A percentile compares a stretch with the other conserved stretches of the same genome.
These are phyloP conservation scores for Cymbidium sinense DNA, from an alignment of 106 monocot species.

Conservation along the genomic window DNA sequence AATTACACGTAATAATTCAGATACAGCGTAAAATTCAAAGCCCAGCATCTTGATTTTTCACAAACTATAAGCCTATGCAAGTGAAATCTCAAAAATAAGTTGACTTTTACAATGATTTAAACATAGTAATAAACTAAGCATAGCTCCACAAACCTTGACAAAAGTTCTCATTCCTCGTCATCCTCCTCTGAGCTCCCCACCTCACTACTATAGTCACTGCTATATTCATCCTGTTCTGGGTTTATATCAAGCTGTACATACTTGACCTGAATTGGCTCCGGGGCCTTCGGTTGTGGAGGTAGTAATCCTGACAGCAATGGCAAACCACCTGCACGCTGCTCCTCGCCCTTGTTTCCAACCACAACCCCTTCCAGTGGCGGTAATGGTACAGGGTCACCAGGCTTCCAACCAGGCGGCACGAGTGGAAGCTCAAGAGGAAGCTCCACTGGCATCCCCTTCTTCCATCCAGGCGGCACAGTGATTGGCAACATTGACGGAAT, in stretches of 20 bases:
- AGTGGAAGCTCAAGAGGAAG: conserved; percentile 56
- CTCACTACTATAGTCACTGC: conserved; percentile 93
- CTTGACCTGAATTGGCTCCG: conserved; percentile 70
- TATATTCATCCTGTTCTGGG: conserved; percentile 62
- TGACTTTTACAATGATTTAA: not conserved
- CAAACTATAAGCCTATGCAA: not conserved
- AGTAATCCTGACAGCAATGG: conserved; percentile 8
- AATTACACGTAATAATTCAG: not conserved
- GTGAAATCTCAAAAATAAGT: not conserved
- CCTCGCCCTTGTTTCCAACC: conserved; percentile 28
- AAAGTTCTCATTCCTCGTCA: conserved; percentile 66
- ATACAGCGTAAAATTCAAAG: not conserved
- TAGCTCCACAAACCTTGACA: not conserved
- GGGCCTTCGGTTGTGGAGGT: conserved; percentile 23
- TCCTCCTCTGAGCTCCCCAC: conserved; percentile 94
- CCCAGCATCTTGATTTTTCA: not conserved
- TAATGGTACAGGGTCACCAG: conserved; percentile 73
- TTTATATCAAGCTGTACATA: conserved; percentile 87
- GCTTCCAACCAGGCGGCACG: conserved; percentile 91
- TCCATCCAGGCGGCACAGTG: conserved; percentile 55
- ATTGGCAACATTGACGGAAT: conserved; percentile 38
- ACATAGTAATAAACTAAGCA: not conserved
- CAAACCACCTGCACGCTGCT: conserved; percentile 16
- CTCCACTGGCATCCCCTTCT: conserved; percentile 67
- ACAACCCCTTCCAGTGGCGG: conserved; percentile 43